These are phyloP conservation scores for Trapa bicornis DNA, from an alignment of 345 rosid genomes.

Conservation along the genomic window DNA sequence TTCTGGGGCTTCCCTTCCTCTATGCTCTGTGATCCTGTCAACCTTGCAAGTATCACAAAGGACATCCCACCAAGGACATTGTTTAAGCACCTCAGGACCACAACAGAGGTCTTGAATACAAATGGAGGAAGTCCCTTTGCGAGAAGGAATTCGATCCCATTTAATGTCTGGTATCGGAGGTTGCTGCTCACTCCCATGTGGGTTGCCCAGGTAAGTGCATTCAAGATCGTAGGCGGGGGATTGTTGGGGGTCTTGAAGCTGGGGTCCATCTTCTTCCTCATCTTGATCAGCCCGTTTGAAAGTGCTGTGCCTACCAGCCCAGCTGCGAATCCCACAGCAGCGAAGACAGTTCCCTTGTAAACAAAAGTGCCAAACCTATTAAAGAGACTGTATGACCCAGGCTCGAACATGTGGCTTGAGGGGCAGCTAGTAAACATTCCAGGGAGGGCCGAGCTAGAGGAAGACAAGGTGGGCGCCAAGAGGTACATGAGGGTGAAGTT, in stretches of 20 bases:
- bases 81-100: slow-evolving; percentile 62
- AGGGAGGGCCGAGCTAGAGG: slow-evolving; percentile 39
- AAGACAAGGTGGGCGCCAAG: slow-evolving; percentile 57
- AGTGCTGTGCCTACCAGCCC: slow-evolving; percentile 83
- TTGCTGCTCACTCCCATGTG: slow-evolving; percentile 96
- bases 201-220: slow-evolving; percentile 73
- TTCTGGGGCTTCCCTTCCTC: slow-evolving; percentile 14
- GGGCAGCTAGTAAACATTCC: slow-evolving; percentile 71
- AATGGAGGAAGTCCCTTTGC: slow-evolving; percentile 45
- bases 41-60: slow-evolving; percentile 77
- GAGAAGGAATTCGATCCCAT: slow-evolving; percentile 66
- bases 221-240: slow-evolving; percentile 75
- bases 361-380: slow-evolving; percentile 66
- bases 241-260: slow-evolving; percentile 77
- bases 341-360: slow-evolving; percentile 75
- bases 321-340: slow-evolving; percentile 79
- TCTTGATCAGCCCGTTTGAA: slow-evolving; percentile 62
- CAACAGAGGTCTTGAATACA: slow-evolving; percentile 74
- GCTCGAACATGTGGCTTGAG: slow-evolving; percentile 80
- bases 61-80: slow-evolving; percentile 88
- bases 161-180: slow-evolving; percentile 80
- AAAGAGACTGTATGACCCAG: slow-evolving; percentile 39
- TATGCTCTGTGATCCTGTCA: slow-evolving; percentile 83
- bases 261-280: slow-evolving; percentile 98
- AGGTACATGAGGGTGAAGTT: slow-evolving; percentile 91